Evolutionary conservation across 169 alveolate genomes (phyloP).

Genomic region (Pseudocohnilembus persalinus): DNA sequence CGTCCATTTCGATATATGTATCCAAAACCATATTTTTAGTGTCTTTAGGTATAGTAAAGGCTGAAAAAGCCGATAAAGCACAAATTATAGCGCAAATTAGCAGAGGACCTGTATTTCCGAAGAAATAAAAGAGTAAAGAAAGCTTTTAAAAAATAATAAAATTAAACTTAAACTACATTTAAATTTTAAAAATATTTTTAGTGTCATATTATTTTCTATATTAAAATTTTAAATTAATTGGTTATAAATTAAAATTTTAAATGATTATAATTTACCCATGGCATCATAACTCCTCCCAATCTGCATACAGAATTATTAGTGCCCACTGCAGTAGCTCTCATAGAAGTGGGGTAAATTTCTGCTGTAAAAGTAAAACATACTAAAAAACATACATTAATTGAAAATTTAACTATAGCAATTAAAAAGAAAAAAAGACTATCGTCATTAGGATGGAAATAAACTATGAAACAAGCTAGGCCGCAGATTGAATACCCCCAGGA

Average conservation of each 20-base stretch:
- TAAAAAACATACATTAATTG: slow-evolving; percentile 10
- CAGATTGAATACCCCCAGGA: slow-evolving; percentile 3
- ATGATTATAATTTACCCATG: slow-evolving; percentile 16
- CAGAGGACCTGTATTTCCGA: slow-evolving; percentile 24
- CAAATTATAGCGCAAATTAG: not conserved
- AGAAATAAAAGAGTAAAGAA: not conserved
- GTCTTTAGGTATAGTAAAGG: slow-evolving; percentile 1
- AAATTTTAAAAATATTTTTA: too few relatives aligned
- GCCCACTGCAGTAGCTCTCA: slow-evolving; percentile 23
- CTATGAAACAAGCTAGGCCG: not conserved
- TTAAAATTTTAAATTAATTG: too few relatives aligned
- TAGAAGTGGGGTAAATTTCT: slow-evolving; percentile 11
- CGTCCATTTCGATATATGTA: not conserved
- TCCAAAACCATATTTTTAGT: slow-evolving; percentile 11
- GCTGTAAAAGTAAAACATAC: slow-evolving; percentile 2
- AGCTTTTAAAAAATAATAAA: not conserved
- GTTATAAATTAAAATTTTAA: too few relatives aligned
- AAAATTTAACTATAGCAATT: slow-evolving; percentile 11
- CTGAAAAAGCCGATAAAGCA: slow-evolving; percentile 10
- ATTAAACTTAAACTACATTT: not conserved
- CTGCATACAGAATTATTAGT: slow-evolving; percentile 12
- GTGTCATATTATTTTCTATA: too few relatives aligned
- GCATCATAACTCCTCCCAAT: slow-evolving; percentile 22
- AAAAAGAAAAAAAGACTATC: slow-evolving; percentile 5
- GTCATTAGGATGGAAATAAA: not conserved